phyloP scores from a whole-genome alignment of 768 basidiomycete genomes.

The Agaricus subrufescens region DNA sequence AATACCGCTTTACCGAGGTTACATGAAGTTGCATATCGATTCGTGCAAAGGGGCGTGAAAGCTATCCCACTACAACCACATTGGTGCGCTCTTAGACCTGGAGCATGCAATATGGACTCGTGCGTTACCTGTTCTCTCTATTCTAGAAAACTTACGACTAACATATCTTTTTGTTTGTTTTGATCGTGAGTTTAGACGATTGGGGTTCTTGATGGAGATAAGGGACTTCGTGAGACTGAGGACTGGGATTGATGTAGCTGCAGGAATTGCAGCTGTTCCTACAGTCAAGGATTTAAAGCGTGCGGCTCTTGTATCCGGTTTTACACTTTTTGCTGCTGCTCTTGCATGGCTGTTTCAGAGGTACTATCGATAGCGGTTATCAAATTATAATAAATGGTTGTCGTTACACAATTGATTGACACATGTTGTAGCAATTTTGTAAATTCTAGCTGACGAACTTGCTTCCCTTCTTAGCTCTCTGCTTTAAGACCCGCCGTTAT shows the following conservation, averaged over 20 bases:
- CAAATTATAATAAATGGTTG: too few relatives aligned
- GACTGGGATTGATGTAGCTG: not conserved
- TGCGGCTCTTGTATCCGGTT: too few relatives aligned
- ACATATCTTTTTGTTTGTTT: not conserved
- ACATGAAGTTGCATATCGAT: conserved; percentile 60
- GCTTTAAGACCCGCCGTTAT: too few relatives aligned
- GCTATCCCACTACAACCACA: conserved; percentile 63
- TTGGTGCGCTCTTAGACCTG: conserved; percentile 68
- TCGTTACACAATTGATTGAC: too few relatives aligned
- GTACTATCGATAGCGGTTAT: too few relatives aligned
- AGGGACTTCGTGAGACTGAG: not conserved
- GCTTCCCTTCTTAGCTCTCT: too few relatives aligned
- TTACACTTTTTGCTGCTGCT: too few relatives aligned
- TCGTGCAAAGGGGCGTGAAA: conserved; percentile 54
- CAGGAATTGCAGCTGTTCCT: not conserved
- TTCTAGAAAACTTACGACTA: conserved; percentile 1
- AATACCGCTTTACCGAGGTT: conserved; percentile 57
- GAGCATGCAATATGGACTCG: conserved; percentile 44
- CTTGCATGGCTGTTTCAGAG: too few relatives aligned
- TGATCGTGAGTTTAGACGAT: not conserved
- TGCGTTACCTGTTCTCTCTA: conserved; percentile 17
- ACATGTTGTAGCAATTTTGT: too few relatives aligned
- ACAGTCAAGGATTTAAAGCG: too few relatives aligned
- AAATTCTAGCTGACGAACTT: too few relatives aligned
- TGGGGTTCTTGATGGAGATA: not conserved